phyloP scores from a whole-genome alignment of 1,284 basidiomycete genomes.

The Somion occarium region DNA sequence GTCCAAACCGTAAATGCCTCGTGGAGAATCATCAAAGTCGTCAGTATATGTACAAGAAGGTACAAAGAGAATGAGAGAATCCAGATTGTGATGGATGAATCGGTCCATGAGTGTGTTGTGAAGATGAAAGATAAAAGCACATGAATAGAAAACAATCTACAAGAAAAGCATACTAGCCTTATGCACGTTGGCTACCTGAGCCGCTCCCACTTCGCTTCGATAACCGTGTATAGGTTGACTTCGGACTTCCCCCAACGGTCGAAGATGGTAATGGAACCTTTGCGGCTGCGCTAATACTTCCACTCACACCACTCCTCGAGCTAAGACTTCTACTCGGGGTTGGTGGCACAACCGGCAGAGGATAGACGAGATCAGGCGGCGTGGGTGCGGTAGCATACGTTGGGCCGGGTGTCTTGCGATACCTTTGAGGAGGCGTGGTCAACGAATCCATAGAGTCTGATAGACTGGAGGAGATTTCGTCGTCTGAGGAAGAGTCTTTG shows the following conservation, averaged over 20 bases:
- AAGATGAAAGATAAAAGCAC: not conserved
- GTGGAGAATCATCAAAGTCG: not conserved
- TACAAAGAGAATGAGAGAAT: not conserved
- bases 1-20: not conserved
- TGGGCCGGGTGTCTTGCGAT: conserved; percentile 1
- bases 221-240: conserved; percentile 1
- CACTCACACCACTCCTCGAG: not conserved
- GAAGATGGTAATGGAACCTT: conserved; percentile 18
- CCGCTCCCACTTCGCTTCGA: conserved; percentile 2
- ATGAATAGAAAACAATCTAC: not conserved
- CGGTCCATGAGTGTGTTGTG: not conserved
- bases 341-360: conserved; percentile 6
- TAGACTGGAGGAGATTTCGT: conserved; percentile 4
- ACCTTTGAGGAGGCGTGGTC: conserved; percentile 13
- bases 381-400: conserved; percentile 14
- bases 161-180: no score
- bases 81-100: not conserved
- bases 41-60: not conserved
- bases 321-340: not conserved
- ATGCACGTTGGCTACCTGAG: not conserved
- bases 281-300: conserved; percentile 6
- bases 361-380: conserved; percentile 14
- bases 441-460: conserved; percentile 12
- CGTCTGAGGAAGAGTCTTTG: conserved; percentile 8
- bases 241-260: conserved; percentile 11